Evolutionary conservation across 1,139 yeast species (phyloP).

Genomic region (Yamadazyma mexicana): DNA sequence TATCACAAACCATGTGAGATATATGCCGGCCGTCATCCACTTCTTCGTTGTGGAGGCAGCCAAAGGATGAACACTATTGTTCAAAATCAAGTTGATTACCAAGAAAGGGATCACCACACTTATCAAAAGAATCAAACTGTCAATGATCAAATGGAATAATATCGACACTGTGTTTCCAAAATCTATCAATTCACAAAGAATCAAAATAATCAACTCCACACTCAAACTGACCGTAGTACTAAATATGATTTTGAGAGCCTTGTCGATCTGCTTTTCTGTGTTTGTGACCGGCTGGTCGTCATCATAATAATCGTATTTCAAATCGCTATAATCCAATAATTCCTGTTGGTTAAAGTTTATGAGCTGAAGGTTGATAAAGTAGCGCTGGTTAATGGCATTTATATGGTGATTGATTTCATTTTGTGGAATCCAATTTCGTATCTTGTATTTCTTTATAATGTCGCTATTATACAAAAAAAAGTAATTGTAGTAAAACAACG

Average conservation of each 20-base stretch:
- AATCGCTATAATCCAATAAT: conserved; percentile 4
- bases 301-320: conserved; percentile 5
- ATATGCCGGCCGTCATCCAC: conserved; percentile 16
- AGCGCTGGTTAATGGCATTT: conserved; percentile 8
- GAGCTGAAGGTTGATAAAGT: conserved; percentile 5
- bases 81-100: conserved; percentile 30
- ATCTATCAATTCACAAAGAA: conserved; percentile 38
- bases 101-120: conserved; percentile 36
- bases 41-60: conserved; percentile 8
- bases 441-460: conserved; percentile 10
- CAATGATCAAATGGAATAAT: conserved; percentile 33
- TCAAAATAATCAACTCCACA: conserved; percentile 32
- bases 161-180: conserved; percentile 21
- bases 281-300: not conserved
- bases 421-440: conserved; percentile 9
- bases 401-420: conserved; percentile 13
- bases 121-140: conserved; percentile 31
- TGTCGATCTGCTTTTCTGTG: conserved; percentile 4
- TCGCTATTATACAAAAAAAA: conserved; percentile 8
- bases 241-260: conserved; percentile 27
- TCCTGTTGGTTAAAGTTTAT: conserved; percentile 6
- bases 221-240: conserved; percentile 32
- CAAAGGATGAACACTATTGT: conserved; percentile 27
- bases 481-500: conserved; percentile 9
- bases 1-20: conserved; percentile 31